A percentile compares a stretch with the other conserved stretches of the same genome.
Evolutionary conservation across 495 filamentous ascomycete species (phyloP).

Genomic region (Symbiotaphrina buchneri): DNA sequence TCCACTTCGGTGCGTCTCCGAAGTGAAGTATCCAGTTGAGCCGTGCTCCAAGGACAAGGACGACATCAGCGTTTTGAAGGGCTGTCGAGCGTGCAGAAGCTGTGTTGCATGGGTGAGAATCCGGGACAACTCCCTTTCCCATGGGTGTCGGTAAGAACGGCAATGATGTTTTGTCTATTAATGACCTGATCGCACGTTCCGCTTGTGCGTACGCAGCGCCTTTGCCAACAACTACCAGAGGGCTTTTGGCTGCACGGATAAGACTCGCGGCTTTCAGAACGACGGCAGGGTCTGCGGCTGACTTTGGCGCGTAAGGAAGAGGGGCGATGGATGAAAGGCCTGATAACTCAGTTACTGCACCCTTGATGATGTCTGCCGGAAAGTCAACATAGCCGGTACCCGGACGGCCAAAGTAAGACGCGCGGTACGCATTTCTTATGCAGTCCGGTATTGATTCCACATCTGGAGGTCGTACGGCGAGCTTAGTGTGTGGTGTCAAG

Average conservation of each 20-base stretch:
- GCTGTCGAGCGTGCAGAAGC: constrained; percentile 34
- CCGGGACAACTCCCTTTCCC: constrained; percentile 37
- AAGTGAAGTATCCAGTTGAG: constrained; percentile 46
- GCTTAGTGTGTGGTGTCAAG: constrained; percentile 33
- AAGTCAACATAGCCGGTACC: constrained; percentile 37
- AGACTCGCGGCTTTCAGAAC: constrained; percentile 23
- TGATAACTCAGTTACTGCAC: constrained; percentile 9
- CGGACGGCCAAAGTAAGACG: constrained; percentile 31
- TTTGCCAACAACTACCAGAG: constrained; percentile 36
- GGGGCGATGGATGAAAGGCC: too few species aligned
- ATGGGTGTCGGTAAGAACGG: constrained; percentile 42
- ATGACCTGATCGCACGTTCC: constrained; percentile 19
- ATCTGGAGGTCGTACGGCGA: constrained; percentile 24
- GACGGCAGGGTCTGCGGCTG: constrained; percentile 18
- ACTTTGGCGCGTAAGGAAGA: constrained; percentile 18
- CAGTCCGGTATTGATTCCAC: constrained; percentile 24
- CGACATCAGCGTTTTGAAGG: constrained; percentile 31
- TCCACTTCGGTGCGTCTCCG: constrained; percentile 35
- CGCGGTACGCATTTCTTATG: constrained; percentile 29
- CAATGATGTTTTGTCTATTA: constrained; percentile 27
- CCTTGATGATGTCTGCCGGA: constrained; percentile 37
- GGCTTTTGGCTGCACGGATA: constrained; percentile 25
- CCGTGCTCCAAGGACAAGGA: constrained; percentile 33
- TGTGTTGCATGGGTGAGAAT: constrained; percentile 29
- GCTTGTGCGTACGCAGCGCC: constrained; percentile 35